phyloP scores from a whole-genome alignment of 345 rosid species.

The Mangifera indica region DNA sequence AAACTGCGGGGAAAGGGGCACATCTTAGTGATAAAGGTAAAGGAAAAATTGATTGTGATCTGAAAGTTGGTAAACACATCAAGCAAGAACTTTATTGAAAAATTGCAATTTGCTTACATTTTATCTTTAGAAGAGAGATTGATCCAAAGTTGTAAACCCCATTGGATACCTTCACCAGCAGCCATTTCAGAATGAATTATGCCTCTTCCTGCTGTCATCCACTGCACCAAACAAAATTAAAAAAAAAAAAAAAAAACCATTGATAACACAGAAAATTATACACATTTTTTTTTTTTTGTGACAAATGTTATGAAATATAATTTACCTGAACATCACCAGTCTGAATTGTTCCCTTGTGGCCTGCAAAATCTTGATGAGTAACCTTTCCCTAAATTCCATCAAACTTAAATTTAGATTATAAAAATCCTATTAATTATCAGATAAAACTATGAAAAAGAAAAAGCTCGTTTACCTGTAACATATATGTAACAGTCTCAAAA shows the following conservation, averaged over 20 bases:
- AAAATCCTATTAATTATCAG: too few relatives aligned
- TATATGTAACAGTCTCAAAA: constrained; percentile 95
- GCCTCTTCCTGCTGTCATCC: constrained; percentile 99
- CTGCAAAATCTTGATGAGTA: constrained; percentile 88
- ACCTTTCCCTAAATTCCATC: constrained; percentile 63
- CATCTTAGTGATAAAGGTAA: background rate
- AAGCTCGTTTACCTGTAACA: constrained; percentile 57
- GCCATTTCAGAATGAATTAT: constrained; percentile 99
- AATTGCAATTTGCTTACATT: constrained; percentile 54
- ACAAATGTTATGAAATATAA: background rate
- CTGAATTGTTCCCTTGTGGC: constrained; percentile 77
- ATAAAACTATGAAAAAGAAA: background rate
- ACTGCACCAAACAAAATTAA: constrained; percentile 36
- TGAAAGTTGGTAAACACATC: background rate
- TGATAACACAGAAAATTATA: background rate
- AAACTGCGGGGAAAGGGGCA: background rate
- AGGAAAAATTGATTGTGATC: background rate
- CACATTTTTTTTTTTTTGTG: background rate
- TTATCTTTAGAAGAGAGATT: constrained; percentile 79
- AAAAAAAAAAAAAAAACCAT: too few relatives aligned
- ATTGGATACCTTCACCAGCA: constrained; percentile 66
- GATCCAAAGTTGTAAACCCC: constrained; percentile 96
- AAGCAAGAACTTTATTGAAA: too few relatives aligned
- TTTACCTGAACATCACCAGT: constrained; percentile 92
- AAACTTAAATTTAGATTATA: background rate